Evolutionary conservation across 2,329 filamentous ascomycete species (phyloP).

Genomic region (Botrytis fragariae): DNA sequence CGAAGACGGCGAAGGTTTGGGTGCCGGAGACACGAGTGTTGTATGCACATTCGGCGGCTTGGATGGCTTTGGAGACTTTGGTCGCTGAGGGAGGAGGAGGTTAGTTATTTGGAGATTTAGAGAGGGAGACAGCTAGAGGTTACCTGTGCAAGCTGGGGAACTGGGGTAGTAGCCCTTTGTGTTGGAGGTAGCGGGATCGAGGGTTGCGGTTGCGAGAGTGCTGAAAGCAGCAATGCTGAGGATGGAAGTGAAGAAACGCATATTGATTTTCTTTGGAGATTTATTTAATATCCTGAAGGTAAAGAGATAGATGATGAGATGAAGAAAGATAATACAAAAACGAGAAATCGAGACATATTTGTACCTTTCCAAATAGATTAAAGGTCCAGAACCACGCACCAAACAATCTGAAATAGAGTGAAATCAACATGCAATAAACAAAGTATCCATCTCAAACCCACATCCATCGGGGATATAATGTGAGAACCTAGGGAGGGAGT

Average conservation of each 20-base stretch:
- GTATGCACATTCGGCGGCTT: slow-evolving; percentile 19
- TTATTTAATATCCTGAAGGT: no score
- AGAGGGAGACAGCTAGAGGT: no score
- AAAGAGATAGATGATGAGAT: background rate
- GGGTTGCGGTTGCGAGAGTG: slow-evolving; percentile 12
- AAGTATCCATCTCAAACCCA: background rate
- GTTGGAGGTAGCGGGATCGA: slow-evolving; percentile 8
- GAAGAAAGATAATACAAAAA: background rate
- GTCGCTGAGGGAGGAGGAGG: background rate
- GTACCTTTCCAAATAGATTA: background rate
- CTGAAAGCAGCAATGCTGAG: slow-evolving; percentile 6
- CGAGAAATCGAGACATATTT: background rate
- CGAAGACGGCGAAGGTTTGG: slow-evolving; percentile 18
- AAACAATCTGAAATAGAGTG: background rate
- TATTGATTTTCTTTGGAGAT: background rate
- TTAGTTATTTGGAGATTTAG: background rate
- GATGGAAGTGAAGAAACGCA: slow-evolving; percentile 13
- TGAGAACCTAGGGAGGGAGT: background rate
- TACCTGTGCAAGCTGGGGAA: background rate
- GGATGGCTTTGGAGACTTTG: slow-evolving; percentile 9
- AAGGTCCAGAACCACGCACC: background rate
- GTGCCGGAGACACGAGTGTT: background rate
- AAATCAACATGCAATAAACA: no score
- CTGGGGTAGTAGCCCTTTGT: slow-evolving; percentile 1
- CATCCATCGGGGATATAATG: background rate